Conservation (phyloP, 257 asterid genomes). For the Pogostemon cablin region DNA sequence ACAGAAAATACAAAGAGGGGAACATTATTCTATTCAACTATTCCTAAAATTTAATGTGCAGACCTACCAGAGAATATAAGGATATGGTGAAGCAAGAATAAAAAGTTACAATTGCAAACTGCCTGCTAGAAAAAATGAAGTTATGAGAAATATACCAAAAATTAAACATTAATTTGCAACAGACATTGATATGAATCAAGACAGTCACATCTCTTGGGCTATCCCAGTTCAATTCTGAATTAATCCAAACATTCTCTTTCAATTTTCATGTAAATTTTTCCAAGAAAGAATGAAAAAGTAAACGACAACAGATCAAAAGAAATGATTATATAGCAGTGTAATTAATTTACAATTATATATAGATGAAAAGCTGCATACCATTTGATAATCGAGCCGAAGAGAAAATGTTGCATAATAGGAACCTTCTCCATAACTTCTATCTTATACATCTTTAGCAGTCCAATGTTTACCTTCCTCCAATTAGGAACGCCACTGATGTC, state of each 20-base stretch:
- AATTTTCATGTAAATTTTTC: neutral
- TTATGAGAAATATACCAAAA: neutral
- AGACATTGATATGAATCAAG: neutral
- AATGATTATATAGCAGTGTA: constrained; percentile 10
- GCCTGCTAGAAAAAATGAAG: neutral
- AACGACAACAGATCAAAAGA: constrained; percentile 8
- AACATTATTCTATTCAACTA: neutral
- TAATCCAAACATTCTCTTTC: neutral
- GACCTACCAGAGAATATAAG: neutral
- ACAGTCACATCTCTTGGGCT: neutral
- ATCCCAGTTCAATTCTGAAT: neutral
- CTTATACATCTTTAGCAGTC: constrained; percentile 92
- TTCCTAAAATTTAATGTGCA: neutral
- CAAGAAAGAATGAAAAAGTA: neutral
- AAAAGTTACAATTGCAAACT: neutral
- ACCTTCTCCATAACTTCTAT: constrained; percentile 91
- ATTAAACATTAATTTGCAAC: neutral
- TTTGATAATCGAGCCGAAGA: constrained; percentile 83
- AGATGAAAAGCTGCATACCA: constrained; percentile 57
- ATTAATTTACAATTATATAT: constrained; percentile 4
- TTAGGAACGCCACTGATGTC: constrained; percentile 92
- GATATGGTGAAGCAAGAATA: neutral
- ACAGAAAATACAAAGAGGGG: neutral
- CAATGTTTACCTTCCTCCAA: constrained; percentile 91
- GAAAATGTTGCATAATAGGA: constrained; percentile 96